Conservation (phyloP, 1,139 yeast genomes). For the Yamadazyma membranifaciens region DNA sequence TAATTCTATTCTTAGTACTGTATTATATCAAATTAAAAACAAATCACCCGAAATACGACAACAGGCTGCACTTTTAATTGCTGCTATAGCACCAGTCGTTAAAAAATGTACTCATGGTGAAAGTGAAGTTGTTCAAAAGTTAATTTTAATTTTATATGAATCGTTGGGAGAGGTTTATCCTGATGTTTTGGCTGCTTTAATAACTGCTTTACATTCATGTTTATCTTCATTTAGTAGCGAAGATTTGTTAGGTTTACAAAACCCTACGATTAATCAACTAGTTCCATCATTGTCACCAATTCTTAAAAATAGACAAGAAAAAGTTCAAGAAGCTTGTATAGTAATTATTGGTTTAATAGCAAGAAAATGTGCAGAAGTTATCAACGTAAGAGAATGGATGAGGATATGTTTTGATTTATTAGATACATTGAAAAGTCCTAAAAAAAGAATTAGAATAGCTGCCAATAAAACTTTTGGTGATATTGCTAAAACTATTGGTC, state of each 20-base stretch:
- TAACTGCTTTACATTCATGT: conserved; percentile 62
- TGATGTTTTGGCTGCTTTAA: conserved; percentile 83
- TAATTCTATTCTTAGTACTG: conserved; percentile 69
- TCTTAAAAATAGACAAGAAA: conserved; percentile 83
- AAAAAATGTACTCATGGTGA: conserved; percentile 58
- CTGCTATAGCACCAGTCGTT: conserved; percentile 66
- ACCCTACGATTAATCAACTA: conserved; percentile 82
- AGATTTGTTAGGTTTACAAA: conserved; percentile 56
- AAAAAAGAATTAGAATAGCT: conserved; percentile 73
- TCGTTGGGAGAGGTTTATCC: conserved; percentile 95
- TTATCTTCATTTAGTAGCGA: conserved; percentile 36
- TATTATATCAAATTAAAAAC: conserved; percentile 73
- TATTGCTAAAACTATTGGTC: conserved; percentile 92
- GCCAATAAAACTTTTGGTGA: conserved; percentile 92
- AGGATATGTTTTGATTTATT: conserved; percentile 87
- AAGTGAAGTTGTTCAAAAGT: conserved; percentile 54
- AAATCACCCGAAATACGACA: conserved; percentile 73
- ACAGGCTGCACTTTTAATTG: conserved; percentile 80
- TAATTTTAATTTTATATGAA: conserved; percentile 80
- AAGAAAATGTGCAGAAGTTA: conserved; percentile 75
- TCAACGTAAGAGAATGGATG: conserved; percentile 97
- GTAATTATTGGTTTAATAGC: conserved; percentile 83
- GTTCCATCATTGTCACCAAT: conserved; percentile 91
- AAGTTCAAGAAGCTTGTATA: conserved; percentile 86
- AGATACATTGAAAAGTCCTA: conserved; percentile 86